Evolutionary conservation across 176 grass and related monocot genomes (phyloP), one percentile per base, ranked within the genome.

Genomic region (Typha latifolia): DNA sequence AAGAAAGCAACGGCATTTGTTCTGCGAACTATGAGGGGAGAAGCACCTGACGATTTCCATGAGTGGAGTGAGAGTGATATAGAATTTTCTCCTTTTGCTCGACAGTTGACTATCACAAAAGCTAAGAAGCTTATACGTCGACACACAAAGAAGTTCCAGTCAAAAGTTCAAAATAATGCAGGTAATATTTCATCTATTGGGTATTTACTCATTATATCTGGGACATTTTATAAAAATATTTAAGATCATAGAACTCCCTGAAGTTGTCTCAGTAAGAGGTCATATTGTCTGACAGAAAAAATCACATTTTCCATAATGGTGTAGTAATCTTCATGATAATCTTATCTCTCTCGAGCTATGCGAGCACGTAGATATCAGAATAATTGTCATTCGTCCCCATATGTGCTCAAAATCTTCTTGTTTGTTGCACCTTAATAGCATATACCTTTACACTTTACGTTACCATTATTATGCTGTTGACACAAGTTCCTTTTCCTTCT

Each of bases 61-160:
- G 89, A 97, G 67, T 73, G 85, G 66, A 92, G 88, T 67, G 93
- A 97, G 22, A 85, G 84, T 55, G 93, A 97, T 51, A 79, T 80
- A 20, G 93, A 97, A 75, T 85, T 97, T 75, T 76, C 82, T 70
- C 93, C 93, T 49, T 97, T 97, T 72, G 93, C 93, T 75, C 81
- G 93, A 43, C 93, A 97, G 53, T 76, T 97, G 31, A 97, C 93
- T 43, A 91, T 97, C 73, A 85, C 78, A 32, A 89, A 91, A 81
- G 78, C 93, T 14, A 97, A 82, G 82, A 97, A 91, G 67, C 85
- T 97, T 72, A 91, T 92, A 69, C 76, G 75, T 49, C 72, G 84
- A 62, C 93, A 96, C 76, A 86, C 93, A 12, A 92, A 91, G 81
- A 97, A 92, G 78, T 75, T 86, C 32, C 77, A 74, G 48, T 84